A percentile compares a stretch with the other conserved stretches of the same genome.
phyloP scores from a whole-genome alignment of 805 yeast genomes.

The Cyberlindnera xylosilytica region DNA sequence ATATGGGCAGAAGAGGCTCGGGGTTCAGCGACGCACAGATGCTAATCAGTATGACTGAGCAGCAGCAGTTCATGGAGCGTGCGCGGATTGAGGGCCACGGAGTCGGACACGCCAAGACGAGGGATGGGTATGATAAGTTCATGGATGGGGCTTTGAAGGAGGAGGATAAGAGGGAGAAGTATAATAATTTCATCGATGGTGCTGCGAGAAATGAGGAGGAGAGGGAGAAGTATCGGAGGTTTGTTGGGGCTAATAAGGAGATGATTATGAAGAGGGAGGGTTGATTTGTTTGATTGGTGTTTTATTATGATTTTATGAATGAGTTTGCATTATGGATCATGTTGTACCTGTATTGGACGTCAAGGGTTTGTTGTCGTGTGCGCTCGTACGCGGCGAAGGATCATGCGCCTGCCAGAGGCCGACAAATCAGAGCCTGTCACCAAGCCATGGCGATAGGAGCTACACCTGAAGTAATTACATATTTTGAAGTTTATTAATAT shows the following conservation, averaged over 20 bases:
- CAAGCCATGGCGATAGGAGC: too few relatives aligned
- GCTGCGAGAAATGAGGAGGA: constrained; percentile 20
- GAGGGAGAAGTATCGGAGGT: constrained; percentile 14
- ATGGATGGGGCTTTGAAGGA: constrained; percentile 22
- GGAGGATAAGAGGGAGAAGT: constrained; percentile 17
- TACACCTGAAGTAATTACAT: constrained; percentile 3
- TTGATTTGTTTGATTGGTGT: background rate
- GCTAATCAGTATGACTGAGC: constrained; percentile 20
- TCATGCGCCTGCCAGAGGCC: too few relatives aligned
- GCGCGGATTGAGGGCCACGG: constrained; percentile 16
- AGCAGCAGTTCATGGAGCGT: constrained; percentile 18
- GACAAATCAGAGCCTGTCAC: too few relatives aligned
- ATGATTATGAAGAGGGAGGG: constrained; percentile 8
- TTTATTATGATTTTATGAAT: background rate
- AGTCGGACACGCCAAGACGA: too few relatives aligned
- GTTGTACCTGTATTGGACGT: too few relatives aligned
- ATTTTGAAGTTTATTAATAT: constrained; percentile 4
- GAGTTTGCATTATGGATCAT: too few relatives aligned
- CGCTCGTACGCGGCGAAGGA: too few relatives aligned
- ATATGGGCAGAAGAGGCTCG: constrained; percentile 1
- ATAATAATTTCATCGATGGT: constrained; percentile 22
- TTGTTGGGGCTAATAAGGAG: constrained; percentile 18
- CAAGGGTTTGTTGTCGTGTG: too few relatives aligned
- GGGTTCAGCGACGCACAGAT: constrained; percentile 9
- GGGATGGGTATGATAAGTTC: constrained; percentile 20